phyloP scores from a whole-genome alignment of 2,329 filamentous ascomycete species.

The Pseudogymnoascus destructans region DNA sequence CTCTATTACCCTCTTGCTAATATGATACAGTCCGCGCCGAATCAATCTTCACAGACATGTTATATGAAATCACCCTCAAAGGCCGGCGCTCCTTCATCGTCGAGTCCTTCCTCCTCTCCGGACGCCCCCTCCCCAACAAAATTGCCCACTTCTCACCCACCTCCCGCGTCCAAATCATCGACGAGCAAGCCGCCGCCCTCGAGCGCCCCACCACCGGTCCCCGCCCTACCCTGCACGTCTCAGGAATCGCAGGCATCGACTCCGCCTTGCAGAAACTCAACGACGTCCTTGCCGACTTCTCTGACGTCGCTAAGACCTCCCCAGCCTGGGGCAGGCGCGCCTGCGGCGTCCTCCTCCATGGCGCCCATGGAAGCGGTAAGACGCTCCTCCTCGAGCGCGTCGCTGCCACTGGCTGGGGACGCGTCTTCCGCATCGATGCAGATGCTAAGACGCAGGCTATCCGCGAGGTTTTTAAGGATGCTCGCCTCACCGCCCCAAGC shows the following conservation, averaged over 20 bases:
- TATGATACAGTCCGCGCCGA: slow-evolving; percentile 43
- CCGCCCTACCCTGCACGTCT: slow-evolving; percentile 31
- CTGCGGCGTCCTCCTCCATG: slow-evolving; percentile 46
- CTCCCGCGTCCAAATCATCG: slow-evolving; percentile 21
- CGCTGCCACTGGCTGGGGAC: slow-evolving; percentile 55
- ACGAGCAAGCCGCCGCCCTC: slow-evolving; percentile 16
- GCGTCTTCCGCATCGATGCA: slow-evolving; percentile 47
- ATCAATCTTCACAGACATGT: slow-evolving; percentile 55
- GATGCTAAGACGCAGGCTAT: slow-evolving; percentile 46
- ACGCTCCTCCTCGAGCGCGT: slow-evolving; percentile 58
- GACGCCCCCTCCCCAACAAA: slow-evolving; percentile 34
- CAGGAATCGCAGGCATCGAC: slow-evolving; percentile 54
- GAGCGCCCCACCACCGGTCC: slow-evolving; percentile 14
- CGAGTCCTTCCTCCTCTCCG: slow-evolving; percentile 39
- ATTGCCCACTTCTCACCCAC: slow-evolving; percentile 20
- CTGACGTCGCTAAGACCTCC: slow-evolving; percentile 23
- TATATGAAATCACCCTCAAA: slow-evolving; percentile 48
- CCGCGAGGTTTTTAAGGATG: slow-evolving; percentile 55
- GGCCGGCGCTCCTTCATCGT: slow-evolving; percentile 49
- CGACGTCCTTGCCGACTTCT: slow-evolving; percentile 46
- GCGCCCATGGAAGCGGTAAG: slow-evolving; percentile 76
- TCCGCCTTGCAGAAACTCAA: slow-evolving; percentile 55
- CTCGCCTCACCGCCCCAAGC: slow-evolving; percentile 55
- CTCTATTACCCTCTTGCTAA: slow-evolving; percentile 15
- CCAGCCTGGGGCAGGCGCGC: slow-evolving; percentile 20